A percentile compares a stretch with the other conserved stretches of the same genome.
Conservation (phyloP, 805 yeast genomes). For the Candida insectorum region DNA sequence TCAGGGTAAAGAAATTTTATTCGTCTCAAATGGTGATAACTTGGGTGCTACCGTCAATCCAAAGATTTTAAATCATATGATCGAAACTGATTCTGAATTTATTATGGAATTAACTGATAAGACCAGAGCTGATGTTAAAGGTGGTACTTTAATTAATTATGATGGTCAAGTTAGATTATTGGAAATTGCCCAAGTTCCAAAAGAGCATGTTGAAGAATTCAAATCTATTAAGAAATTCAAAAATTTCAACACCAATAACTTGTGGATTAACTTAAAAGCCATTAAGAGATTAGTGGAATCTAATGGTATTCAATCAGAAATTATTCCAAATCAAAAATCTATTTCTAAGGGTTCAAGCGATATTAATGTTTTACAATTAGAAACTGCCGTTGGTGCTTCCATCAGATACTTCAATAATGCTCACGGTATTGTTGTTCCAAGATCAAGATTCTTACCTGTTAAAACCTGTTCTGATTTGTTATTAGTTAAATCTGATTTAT, state of each 20-base stretch:
- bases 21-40: conserved; percentile 97
- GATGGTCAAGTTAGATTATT: conserved; percentile 91
- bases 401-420: conserved; percentile 93
- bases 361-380: conserved; percentile 86
- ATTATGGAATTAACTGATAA: conserved; percentile 98
- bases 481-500: conserved; percentile 92
- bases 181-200: conserved; percentile 98
- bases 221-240: conserved; percentile 96
- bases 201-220: conserved; percentile 97
- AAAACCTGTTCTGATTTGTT: conserved; percentile 94
- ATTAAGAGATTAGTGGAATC: conserved; percentile 87
- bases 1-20: conserved; percentile 91
- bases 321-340: conserved; percentile 91
- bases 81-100: conserved; percentile 87
- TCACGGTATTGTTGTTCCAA: conserved; percentile 97
- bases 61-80: conserved; percentile 86
- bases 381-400: conserved; percentile 99
- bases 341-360: conserved; percentile 75
- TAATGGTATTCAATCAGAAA: conserved; percentile 82
- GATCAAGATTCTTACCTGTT: conserved; percentile 96
- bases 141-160: conserved; percentile 96
- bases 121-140: conserved; percentile 98
- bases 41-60: conserved; percentile 97
- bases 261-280: conserved; percentile 95
- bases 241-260: conserved; percentile 95